Conservation (phyloP, 129 eudicot species). For the Oenanthe sinensis region DNA sequence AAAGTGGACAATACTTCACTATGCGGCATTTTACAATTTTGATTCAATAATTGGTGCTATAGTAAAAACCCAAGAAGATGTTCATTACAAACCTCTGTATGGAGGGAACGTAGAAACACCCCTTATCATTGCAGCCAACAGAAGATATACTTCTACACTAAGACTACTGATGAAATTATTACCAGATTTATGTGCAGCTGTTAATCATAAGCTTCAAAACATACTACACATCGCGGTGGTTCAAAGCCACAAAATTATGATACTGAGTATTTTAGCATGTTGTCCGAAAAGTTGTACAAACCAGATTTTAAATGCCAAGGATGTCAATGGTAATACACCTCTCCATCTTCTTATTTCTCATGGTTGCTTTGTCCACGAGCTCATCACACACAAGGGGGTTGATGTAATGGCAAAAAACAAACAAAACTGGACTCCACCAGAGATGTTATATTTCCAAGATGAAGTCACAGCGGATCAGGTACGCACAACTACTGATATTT, state of each 20-base stretch:
- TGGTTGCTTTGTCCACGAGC: background rate
- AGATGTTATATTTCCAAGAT: background rate
- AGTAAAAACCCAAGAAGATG: background rate
- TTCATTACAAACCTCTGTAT: background rate
- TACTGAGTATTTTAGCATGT: background rate
- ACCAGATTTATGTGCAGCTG: background rate
- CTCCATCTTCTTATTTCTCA: background rate
- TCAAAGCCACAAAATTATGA: background rate
- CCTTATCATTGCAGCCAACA: background rate
- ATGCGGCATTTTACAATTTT: background rate
- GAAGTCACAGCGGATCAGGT: background rate
- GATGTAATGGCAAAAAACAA: background rate
- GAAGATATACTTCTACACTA: background rate
- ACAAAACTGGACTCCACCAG: background rate
- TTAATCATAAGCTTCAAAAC: background rate
- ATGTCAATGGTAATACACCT: background rate
- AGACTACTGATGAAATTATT: background rate
- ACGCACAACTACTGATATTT: background rate
- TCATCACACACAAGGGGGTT: background rate
- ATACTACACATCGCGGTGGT: background rate
- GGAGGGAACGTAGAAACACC: background rate
- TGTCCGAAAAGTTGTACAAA: background rate
- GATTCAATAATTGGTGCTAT: background rate
- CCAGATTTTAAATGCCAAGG: background rate
- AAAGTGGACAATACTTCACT: slow-evolving; percentile 3